Base-by-base conservation (phyloP, 2,329 filamentous ascomycete species). In the Colletotrichum karsti region DNA sequence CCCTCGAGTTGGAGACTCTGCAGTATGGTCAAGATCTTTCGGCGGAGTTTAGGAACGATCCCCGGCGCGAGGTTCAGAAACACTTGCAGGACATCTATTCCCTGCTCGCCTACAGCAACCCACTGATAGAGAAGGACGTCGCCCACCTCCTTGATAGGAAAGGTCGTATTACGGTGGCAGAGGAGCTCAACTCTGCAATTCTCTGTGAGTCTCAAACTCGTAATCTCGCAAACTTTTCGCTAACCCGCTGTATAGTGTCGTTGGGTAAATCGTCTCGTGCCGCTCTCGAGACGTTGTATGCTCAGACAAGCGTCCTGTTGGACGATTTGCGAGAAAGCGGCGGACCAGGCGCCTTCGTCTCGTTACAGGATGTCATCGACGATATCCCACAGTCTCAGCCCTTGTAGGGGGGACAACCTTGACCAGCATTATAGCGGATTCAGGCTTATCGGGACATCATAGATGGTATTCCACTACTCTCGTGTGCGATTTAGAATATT, bases 121-220 rank as follows among this genome's bases (percentile, higher is more conserved):
- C 95, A 1, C 85, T 92, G 15, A 89, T 91, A 72, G 93, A 93
- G 70, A 85, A 87, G 54, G 88, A 92, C 67, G 87, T 98, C 66
- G 91, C 91, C 15, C 91, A 93, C 75, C 82, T 98, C 67, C 83
- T 99, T 64, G 93, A 97, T 74, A 85, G 88, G 41, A 88, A 87
- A 58, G 94, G 93, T 1, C 85, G 96, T 46, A 88, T 91, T 18
- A 85, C 89, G 18, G 93, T 98, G 42, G 95, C 95, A 8, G 96
- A 99, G 81, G 95, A 97, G 78, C 84, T 99, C 63, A 98, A 98
- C 79, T 93, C 93, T 69, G 95, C 94, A 51, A 97, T 99, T 73
- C 80, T 99, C 68, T 90, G 94, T 97, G 83, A 82, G 90, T 85
- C 18, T 15, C 5, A 35, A 22, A 15, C 4, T 10, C 26, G 15